A percentile compares a stretch with the other conserved stretches of the same genome.
These are phyloP conservation scores for Aspergillus ustus DNA, from an alignment of 2,329 filamentous ascomycete genomes.

Conservation along the genomic window DNA sequence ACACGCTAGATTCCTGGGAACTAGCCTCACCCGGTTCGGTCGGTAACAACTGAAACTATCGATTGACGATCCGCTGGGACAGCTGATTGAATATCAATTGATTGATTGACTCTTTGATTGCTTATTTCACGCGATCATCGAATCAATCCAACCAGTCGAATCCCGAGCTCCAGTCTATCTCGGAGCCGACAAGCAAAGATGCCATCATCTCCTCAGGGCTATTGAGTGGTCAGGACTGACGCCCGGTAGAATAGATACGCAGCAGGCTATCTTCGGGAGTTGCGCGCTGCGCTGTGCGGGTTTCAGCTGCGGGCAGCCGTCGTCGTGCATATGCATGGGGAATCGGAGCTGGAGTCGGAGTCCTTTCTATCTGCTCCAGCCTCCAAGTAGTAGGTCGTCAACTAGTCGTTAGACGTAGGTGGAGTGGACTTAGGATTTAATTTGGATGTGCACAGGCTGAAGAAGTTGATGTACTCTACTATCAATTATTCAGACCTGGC, in stretches of 20 bases:
- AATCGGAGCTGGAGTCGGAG: neutral
- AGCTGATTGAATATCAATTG: neutral
- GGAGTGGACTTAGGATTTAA: no score
- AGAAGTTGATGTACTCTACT: no score
- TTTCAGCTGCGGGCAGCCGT: constrained; percentile 33
- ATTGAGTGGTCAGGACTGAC: neutral
- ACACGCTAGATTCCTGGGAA: neutral
- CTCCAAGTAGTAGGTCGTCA: no score
- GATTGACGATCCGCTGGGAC: neutral
- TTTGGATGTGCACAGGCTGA: no score
- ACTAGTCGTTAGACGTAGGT: no score
- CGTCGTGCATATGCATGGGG: constrained; percentile 28
- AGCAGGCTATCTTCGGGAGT: neutral
- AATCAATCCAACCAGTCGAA: no score
- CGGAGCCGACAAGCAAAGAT: neutral
- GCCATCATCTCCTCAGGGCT: neutral
- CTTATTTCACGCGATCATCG: no score
- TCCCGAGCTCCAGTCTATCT: neutral
- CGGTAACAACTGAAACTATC: neutral
- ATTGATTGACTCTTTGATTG: neutral
- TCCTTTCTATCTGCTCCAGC: no score
- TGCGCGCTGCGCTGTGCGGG: neutral
- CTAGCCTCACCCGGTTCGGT: neutral
- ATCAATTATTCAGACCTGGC: no score
- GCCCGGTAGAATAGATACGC: neutral